A percentile compares a stretch with the other conserved stretches of the same genome.
Evolutionary conservation across 768 basidiomycete genomes (phyloP).

Genomic region (Mycena pura): DNA sequence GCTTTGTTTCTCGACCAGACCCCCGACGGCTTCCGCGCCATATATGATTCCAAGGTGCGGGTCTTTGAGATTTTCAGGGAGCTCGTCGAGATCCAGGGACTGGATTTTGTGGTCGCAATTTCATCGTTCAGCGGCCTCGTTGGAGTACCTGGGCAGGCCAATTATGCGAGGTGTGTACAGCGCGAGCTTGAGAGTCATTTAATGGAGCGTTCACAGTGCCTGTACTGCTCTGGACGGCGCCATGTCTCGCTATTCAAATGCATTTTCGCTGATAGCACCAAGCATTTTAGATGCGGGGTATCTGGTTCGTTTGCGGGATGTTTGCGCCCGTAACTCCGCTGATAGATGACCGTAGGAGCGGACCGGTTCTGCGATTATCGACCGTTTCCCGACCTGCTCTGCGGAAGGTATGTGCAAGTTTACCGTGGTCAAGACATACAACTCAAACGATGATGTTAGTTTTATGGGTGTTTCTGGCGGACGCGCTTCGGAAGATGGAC

Average conservation of each 20-base stretch:
- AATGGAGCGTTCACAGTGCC: neutral
- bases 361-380: neutral
- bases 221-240: constrained; percentile 16
- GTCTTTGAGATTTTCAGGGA: constrained; percentile 2
- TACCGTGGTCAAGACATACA: neutral
- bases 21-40: neutral
- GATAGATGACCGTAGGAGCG: neutral
- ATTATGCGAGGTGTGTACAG: constrained; percentile 12
- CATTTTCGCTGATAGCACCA: constrained; percentile 17
- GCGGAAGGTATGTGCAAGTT: constrained; percentile 5
- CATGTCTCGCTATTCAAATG: constrained; percentile 12
- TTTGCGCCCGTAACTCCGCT: neutral
- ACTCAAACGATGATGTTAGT: constrained; percentile 1
- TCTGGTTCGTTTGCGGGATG: constrained; percentile 10
- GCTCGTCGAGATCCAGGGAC: neutral
- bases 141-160: constrained; percentile 14
- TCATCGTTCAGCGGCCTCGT: constrained; percentile 15
- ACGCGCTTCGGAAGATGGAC: constrained; percentile 13
- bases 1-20: constrained; percentile 15
- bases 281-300: constrained; percentile 11
- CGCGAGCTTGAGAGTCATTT: neutral
- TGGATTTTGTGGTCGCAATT: constrained; percentile 16
- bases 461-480: constrained; percentile 7
- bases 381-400: constrained; percentile 1
- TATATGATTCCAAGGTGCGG: constrained; percentile 8